Base-by-base conservation (phyloP, 2,329 filamentous ascomycete species). In the Juglanconis oblonga region DNA sequence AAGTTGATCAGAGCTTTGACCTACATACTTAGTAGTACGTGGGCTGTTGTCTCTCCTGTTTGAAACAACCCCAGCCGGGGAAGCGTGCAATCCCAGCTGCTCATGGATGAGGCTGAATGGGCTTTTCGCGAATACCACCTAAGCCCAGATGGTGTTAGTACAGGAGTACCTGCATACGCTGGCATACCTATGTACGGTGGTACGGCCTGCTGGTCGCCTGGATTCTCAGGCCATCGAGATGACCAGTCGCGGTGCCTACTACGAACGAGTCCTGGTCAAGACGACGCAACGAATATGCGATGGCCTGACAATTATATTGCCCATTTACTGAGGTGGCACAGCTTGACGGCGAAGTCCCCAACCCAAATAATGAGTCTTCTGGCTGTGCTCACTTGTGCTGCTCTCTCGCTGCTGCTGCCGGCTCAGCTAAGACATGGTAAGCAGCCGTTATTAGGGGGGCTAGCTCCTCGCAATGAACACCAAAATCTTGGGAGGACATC, bases 101-200 rank as follows among this genome's bases (percentile, higher is more conserved):
- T 2, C 40, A 52, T 17, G 24, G 49, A 29, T 45, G 59, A 59
- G 38, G 50, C 53, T 58, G 59, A 48, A 47, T 55, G 47, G 47
- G 17, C 52, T 57, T 57, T 54, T 49, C 24, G 50, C 33, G 32
- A 24, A 11, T 36, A 24, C 50, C 14, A 52, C 50, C 50, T 38
- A 9, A n/a, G 3, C n/a, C 44, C 44, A 10, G 24, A 24, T 17
- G 44, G n/a, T n/a, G 17, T n/a, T 47, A 7, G 11, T 44, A 17
- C 40, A 44, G 40, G 40, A 44, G 5, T 17, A 29, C n/a, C 44
- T 6, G 44, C 44, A 47, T 42, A 10, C 24, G 24, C 38, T 42
- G 3, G 38, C 38, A 42, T 42, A 42, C 38, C 10, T 24, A 24
- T 24, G 24, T 24, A 24, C 24, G 24, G 24, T 24, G 24, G 24